A percentile compares a stretch with the other conserved stretches of the same genome.
phyloP scores from a whole-genome alignment of 441 rosid genomes.

The California macrophylla region DNA sequence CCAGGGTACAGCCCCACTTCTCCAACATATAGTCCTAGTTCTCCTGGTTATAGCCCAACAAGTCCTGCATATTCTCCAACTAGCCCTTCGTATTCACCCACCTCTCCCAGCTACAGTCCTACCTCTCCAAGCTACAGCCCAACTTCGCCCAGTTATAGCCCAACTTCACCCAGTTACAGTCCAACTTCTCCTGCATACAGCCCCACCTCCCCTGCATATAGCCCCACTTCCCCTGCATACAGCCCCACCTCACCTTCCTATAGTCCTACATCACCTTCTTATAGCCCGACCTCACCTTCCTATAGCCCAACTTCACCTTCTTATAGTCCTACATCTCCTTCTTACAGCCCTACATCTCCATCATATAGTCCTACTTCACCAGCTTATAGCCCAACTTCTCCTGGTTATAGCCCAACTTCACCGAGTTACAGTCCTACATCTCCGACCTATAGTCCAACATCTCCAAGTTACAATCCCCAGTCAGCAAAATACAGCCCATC shows the following conservation, averaged over 20 bases:
- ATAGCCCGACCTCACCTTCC: constrained; percentile 53
- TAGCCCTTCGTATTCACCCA: constrained; percentile 67
- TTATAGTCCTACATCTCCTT: constrained; percentile 65
- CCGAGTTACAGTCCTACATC: constrained; percentile 47
- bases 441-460: constrained; percentile 41
- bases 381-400: constrained; percentile 71
- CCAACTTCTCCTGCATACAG: constrained; percentile 78
- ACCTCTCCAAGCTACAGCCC: constrained; percentile 51
- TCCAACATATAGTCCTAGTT: constrained; percentile 26
- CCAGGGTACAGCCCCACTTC: constrained; percentile 52
- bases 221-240: constrained; percentile 69
- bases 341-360: constrained; percentile 78
- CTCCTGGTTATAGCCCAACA: constrained; percentile 50
- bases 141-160: constrained; percentile 57
- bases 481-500: constrained; percentile 78
- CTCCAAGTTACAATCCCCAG: constrained; percentile 77
- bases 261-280: constrained; percentile 56
- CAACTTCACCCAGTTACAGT: constrained; percentile 59
- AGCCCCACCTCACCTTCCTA: constrained; percentile 59
- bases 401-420: constrained; percentile 61
- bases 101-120: constrained; percentile 45
- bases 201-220: constrained; percentile 45
- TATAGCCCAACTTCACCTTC: constrained; percentile 60
- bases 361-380: constrained; percentile 81
- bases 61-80: constrained; percentile 50